phyloP scores from a whole-genome alignment of 2,329 filamentous ascomycete species.

The Gremmenia infestans region DNA sequence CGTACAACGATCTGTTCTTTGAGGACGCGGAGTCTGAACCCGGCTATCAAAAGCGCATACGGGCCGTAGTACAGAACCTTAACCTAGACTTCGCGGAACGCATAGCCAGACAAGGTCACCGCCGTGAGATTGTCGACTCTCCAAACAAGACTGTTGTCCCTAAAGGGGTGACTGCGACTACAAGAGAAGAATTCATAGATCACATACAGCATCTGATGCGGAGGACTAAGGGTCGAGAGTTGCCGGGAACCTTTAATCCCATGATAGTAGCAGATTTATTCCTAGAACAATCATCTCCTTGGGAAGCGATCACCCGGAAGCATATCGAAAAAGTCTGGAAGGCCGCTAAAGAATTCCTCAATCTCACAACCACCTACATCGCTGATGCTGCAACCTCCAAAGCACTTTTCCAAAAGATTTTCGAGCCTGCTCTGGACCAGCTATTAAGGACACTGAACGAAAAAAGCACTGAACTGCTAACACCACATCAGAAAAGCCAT shows the following conservation, averaged over 20 bases:
- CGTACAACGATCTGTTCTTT: constrained; percentile 50
- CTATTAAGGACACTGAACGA: constrained; percentile 36
- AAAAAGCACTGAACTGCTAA: constrained; percentile 39
- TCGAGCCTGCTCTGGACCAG: constrained; percentile 38
- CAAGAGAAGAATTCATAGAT: constrained; percentile 33
- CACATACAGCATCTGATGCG: constrained; percentile 37
- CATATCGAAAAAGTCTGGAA: constrained; percentile 36
- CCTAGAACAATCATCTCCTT: constrained; percentile 50
- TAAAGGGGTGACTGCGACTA: constrained; percentile 26
- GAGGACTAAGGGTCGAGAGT: constrained; percentile 46
- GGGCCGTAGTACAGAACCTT: constrained; percentile 49
- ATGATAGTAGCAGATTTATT: constrained; percentile 56
- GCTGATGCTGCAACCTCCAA: constrained; percentile 37
- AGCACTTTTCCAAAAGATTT: constrained; percentile 33
- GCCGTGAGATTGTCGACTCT: too few relatives aligned
- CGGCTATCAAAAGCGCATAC: constrained; percentile 42
- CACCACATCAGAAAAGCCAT: constrained; percentile 40
- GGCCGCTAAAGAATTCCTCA: constrained; percentile 33
- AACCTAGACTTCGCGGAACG: constrained; percentile 42
- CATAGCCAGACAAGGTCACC: too few relatives aligned
- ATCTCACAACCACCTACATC: constrained; percentile 32
- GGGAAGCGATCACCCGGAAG: constrained; percentile 38
- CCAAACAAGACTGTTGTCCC: constrained; percentile 30
- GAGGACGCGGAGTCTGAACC: constrained; percentile 27
- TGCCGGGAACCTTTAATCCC: constrained; percentile 57